Evolutionary conservation across 495 filamentous ascomycete genomes (phyloP).

Genomic region (Podospora bellae-mahoneyi): DNA sequence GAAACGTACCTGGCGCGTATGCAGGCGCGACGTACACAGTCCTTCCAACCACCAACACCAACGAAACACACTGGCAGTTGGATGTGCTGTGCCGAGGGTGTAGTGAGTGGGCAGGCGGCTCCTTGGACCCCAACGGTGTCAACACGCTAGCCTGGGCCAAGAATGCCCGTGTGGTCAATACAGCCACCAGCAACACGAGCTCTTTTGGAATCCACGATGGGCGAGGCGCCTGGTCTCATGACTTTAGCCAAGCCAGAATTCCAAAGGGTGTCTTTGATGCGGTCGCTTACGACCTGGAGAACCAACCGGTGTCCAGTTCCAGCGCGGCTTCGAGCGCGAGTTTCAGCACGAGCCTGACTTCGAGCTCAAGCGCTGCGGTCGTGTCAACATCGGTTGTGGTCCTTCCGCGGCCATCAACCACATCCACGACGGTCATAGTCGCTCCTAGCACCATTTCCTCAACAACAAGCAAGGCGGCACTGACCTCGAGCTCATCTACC

Average conservation of each 20-base stretch:
- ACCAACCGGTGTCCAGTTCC: background rate
- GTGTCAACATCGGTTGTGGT: background rate
- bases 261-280: constrained; percentile 33
- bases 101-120: constrained; percentile 35
- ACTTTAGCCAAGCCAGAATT: constrained; percentile 29
- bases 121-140: constrained; percentile 32
- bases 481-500: background rate
- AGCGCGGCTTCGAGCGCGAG: background rate
- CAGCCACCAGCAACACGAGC: constrained; percentile 29
- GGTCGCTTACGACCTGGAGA: constrained; percentile 24
- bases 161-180: constrained; percentile 16
- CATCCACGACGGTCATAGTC: background rate
- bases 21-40: constrained; percentile 41
- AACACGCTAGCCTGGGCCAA: constrained; percentile 33
- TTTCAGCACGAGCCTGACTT: background rate
- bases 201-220: constrained; percentile 29
- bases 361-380: background rate
- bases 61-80: constrained; percentile 50
- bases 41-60: constrained; percentile 42
- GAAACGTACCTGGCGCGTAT: constrained; percentile 39
- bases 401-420: background rate
- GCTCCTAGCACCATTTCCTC: background rate
- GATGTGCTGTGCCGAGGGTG: constrained; percentile 45
- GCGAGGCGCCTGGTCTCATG: constrained; percentile 27
- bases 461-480: background rate